These are phyloP conservation scores for Microbotryum scabiosae DNA, from an alignment of 1,284 basidiomycete genomes.

Conservation along the genomic window DNA sequence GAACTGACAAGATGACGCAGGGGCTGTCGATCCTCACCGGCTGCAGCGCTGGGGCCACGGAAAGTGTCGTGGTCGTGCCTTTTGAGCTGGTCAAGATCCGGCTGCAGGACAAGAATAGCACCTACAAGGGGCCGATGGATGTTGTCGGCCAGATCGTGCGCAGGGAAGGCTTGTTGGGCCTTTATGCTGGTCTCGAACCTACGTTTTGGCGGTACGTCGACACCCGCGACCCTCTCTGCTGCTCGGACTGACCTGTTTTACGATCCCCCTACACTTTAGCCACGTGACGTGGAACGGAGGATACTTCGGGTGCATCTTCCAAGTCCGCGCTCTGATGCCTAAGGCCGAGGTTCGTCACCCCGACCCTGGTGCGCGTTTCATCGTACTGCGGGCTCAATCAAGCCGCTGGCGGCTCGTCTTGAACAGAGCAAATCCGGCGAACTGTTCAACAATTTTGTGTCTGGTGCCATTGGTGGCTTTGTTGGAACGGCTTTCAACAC, in stretches of 20 bases:
- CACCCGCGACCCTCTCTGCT: not conserved
- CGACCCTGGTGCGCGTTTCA: too few species aligned
- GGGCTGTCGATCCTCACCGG: constrained; percentile 79
- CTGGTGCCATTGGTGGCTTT: constrained; percentile 82
- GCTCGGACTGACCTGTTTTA: not conserved
- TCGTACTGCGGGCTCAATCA: not conserved
- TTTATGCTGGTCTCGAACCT: constrained; percentile 88
- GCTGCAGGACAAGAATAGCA: constrained; percentile 83
- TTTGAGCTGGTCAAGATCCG: constrained; percentile 96
- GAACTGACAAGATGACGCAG: constrained; percentile 78
- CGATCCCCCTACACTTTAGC: not conserved
- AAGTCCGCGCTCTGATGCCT: constrained; percentile 67
- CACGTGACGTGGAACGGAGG: constrained; percentile 74
- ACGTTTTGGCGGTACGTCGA: constrained; percentile 77
- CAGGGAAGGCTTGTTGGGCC: constrained; percentile 69
- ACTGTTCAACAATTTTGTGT: constrained; percentile 84
- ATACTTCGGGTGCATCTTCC: constrained; percentile 84
- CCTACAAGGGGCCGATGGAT: constrained; percentile 81
- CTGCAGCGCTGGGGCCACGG: constrained; percentile 87
- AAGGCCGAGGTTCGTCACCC: constrained; percentile 59
- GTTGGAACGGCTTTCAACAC: constrained; percentile 58
- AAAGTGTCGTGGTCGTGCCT: constrained; percentile 66
- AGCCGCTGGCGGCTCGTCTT: not conserved
- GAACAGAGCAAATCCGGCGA: constrained; percentile 57
- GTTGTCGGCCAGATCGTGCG: constrained; percentile 70